Evolutionary conservation across 148 eudicot genomes (phyloP).

Genomic region (Fallopia convolvulus): DNA sequence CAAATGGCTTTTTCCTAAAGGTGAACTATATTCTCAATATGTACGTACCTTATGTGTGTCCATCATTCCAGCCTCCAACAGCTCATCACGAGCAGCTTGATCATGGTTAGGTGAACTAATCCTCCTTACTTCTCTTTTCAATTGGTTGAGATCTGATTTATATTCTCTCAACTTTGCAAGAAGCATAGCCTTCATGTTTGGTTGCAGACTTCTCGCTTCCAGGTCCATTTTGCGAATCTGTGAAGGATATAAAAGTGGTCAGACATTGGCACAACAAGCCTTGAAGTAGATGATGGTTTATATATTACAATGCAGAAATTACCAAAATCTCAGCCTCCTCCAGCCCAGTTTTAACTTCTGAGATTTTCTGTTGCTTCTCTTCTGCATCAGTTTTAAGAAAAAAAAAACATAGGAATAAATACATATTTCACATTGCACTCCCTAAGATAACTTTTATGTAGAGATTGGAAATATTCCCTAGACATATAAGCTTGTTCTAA

Average conservation of each 20-base stretch:
- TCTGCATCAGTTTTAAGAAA: slow-evolving; percentile 32
- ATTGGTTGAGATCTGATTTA: slow-evolving; percentile 68
- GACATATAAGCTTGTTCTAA: neutral
- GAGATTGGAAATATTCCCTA: neutral
- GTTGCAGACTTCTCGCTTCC: slow-evolving; percentile 93
- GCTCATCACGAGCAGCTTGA: slow-evolving; percentile 57
- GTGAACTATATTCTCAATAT: slow-evolving; percentile 4
- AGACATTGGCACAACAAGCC: slow-evolving; percentile 12
- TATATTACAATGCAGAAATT: slow-evolving; percentile 12
- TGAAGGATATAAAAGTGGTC: slow-evolving; percentile 10
- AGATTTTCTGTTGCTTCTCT: slow-evolving; percentile 55
- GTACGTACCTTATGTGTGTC: slow-evolving; percentile 46
- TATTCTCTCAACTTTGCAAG: slow-evolving; percentile 92
- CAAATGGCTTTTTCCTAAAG: neutral
- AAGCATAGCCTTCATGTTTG: slow-evolving; percentile 73
- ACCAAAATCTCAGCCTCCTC: slow-evolving; percentile 93
- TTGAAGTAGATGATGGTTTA: neutral
- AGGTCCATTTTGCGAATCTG: slow-evolving; percentile 97
- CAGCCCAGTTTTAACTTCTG: slow-evolving; percentile 57
- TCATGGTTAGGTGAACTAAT: slow-evolving; percentile 42
- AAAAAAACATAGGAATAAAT: slow-evolving; percentile 6
- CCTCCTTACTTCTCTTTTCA: slow-evolving; percentile 70
- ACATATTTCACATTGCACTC: neutral
- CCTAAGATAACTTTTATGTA: neutral
- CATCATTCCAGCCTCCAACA: slow-evolving; percentile 65